phyloP scores from a whole-genome alignment of 306 rosid genomes.

The Prunus dulcis region DNA sequence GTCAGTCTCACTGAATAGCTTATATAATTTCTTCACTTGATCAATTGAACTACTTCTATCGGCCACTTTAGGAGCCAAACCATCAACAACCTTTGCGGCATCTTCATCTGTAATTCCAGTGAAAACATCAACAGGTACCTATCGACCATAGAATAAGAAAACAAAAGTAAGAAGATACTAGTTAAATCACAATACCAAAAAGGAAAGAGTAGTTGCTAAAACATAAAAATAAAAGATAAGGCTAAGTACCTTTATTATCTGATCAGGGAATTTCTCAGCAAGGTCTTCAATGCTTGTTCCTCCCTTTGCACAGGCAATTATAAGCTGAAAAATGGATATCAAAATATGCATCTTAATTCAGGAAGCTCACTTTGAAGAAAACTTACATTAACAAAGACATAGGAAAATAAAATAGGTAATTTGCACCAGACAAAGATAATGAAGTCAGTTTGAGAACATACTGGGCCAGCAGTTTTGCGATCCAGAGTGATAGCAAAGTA shows the following conservation, averaged over 20 bases:
- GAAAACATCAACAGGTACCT: constrained; percentile 96
- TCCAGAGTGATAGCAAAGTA: constrained; percentile 96
- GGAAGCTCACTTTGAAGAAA: neutral
- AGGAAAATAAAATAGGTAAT: constrained; percentile 8
- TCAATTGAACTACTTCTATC: constrained; percentile 78
- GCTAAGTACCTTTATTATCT: constrained; percentile 72
- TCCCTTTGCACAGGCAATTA: constrained; percentile 94
- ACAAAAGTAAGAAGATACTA: constrained; percentile 10
- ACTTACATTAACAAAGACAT: neutral
- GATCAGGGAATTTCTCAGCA: constrained; percentile 95
- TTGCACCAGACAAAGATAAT: constrained; percentile 14
- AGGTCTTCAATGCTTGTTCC: constrained; percentile 99
- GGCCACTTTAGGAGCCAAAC: constrained; percentile 79
- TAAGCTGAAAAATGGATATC: constrained; percentile 50
- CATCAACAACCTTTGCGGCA: constrained; percentile 97
- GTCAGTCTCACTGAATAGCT: constrained; percentile 72
- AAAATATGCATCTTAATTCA: constrained; percentile 8
- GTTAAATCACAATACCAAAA: constrained; percentile 18
- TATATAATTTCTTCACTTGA: constrained; percentile 96
- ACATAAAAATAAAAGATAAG: constrained; percentile 20
- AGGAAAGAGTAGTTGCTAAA: constrained; percentile 6
- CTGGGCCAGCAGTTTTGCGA: constrained; percentile 90
- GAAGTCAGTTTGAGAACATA: constrained; percentile 44
- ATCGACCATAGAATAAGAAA: constrained; percentile 3
- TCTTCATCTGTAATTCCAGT: constrained; percentile 90